A percentile compares a stretch with the other conserved stretches of the same genome.
These are phyloP conservation scores for Tetrapisispora pingtungensis DNA, from an alignment of 805 yeast genomes.

Conservation along the genomic window DNA sequence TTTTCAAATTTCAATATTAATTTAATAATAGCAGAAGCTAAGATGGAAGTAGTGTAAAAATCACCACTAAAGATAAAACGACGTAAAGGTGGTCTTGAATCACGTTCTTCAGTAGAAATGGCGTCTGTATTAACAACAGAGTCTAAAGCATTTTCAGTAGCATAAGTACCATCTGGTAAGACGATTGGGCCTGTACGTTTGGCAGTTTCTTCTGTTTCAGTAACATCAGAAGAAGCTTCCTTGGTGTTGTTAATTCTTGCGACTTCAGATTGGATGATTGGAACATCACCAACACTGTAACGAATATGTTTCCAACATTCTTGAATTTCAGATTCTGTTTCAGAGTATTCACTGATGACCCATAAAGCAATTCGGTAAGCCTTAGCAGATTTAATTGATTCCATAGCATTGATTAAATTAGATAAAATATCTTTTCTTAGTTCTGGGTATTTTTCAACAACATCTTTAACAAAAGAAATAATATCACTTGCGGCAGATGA, in stretches of 20 bases:
- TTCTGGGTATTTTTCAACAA: slow-evolving; percentile 82
- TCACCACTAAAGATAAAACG: slow-evolving; percentile 77
- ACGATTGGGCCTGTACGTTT: slow-evolving; percentile 62
- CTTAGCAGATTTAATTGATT: slow-evolving; percentile 69
- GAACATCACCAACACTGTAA: slow-evolving; percentile 78
- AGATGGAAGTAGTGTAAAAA: slow-evolving; percentile 79
- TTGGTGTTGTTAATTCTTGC: slow-evolving; percentile 33
- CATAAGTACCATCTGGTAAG: slow-evolving; percentile 98
- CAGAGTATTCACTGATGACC: slow-evolving; percentile 89
- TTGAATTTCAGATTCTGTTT: slow-evolving; percentile 61
- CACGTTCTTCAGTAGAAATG: slow-evolving; percentile 38
- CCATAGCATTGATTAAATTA: slow-evolving; percentile 53
- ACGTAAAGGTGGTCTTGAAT: slow-evolving; percentile 66
- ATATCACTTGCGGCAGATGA: slow-evolving; percentile 83
- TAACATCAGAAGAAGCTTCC: slow-evolving; percentile 26
- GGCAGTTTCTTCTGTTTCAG: slow-evolving; percentile 18
- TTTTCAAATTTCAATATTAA: slow-evolving; percentile 67
- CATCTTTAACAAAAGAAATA: slow-evolving; percentile 85
- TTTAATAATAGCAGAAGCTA: slow-evolving; percentile 82
- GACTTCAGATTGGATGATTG: slow-evolving; percentile 69
- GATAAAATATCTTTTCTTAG: slow-evolving; percentile 55
- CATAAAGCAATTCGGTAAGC: slow-evolving; percentile 90
- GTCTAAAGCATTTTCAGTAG: slow-evolving; percentile 79
- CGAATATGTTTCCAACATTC: slow-evolving; percentile 83
- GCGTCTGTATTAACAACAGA: slow-evolving; percentile 86